Evolutionary conservation across 352 stramenopile species (phyloP).

Genomic region (Halophytophthora polymorphica): DNA sequence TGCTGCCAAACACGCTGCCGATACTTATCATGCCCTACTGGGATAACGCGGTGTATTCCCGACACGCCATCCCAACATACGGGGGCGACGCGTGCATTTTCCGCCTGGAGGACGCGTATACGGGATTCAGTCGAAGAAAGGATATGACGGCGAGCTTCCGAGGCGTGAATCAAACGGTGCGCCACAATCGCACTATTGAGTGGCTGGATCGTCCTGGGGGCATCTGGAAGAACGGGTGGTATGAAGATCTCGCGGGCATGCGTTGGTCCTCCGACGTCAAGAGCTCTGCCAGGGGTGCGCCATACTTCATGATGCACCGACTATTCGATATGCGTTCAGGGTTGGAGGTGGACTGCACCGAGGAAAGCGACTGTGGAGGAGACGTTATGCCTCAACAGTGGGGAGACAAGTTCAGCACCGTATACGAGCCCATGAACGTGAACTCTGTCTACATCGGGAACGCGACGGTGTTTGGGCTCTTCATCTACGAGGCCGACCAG

Average conservation of each 20-base stretch:
- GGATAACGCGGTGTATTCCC: slow-evolving; percentile 8
- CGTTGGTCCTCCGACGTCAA: slow-evolving; percentile 1
- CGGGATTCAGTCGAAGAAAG: too few relatives aligned
- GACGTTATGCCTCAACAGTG: slow-evolving; percentile 20
- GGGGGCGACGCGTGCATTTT: slow-evolving; percentile 12
- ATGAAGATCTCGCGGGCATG: slow-evolving; percentile 1
- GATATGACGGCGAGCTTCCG: not conserved
- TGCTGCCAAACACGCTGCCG: slow-evolving; percentile 12
- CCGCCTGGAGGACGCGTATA: not conserved
- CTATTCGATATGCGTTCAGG: not conserved
- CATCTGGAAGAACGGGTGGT: slow-evolving; percentile 7
- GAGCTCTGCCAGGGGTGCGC: not conserved
- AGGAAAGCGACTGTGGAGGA: too few relatives aligned
- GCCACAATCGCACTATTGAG: slow-evolving; percentile 1
- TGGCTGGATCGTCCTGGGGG: slow-evolving; percentile 1
- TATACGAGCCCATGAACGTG: not conserved
- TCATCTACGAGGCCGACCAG: slow-evolving; percentile 10
- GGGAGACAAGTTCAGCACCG: slow-evolving; percentile 12
- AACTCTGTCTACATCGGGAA: slow-evolving; percentile 20
- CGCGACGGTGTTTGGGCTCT: slow-evolving; percentile 23
- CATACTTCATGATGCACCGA: not conserved
- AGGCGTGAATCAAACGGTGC: slow-evolving; percentile 1
- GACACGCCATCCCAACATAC: slow-evolving; percentile 4
- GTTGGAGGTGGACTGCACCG: not conserved
- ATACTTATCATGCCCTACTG: slow-evolving; percentile 19